A percentile compares a stretch with the other conserved stretches of the same genome.
Conservation (phyloP, 1,284 basidiomycete genomes). For the Ganoderma boninense region DNA sequence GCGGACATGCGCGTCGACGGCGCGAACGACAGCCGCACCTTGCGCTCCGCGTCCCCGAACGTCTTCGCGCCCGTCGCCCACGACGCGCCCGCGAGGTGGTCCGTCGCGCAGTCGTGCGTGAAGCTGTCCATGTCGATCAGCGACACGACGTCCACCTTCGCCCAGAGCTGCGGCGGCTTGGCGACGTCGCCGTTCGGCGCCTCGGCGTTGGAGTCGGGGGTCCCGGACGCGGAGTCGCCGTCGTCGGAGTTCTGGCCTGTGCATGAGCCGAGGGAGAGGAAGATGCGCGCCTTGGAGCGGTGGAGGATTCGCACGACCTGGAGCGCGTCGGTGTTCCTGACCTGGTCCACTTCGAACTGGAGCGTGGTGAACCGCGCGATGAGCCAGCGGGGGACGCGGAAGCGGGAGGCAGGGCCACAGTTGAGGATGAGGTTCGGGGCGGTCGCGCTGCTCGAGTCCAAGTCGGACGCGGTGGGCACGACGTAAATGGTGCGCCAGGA, state of each 20-base stretch:
- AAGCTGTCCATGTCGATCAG: neutral
- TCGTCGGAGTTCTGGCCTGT: no score
- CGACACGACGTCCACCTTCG: neutral
- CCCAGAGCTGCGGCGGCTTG: neutral
- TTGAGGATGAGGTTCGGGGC: neutral
- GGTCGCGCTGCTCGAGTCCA: neutral
- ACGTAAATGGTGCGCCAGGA: slow-evolving; percentile 14
- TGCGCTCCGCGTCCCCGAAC: neutral
- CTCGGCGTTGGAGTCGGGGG: no score
- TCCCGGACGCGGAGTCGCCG: no score
- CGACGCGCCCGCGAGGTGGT: neutral
- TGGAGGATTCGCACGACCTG: neutral
- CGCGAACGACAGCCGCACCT: neutral
- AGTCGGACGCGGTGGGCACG: neutral
- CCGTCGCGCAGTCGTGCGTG: neutral
- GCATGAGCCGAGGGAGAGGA: no score
- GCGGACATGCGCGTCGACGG: neutral
- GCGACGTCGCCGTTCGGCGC: neutral
- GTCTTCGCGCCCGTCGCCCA: neutral
- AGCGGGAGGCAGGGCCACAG: neutral
- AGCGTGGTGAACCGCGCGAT: neutral
- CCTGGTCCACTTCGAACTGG: neutral
- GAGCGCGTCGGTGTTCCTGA: neutral
- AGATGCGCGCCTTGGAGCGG: neutral
- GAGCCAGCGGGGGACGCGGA: slow-evolving; percentile 7